Conservation (phyloP, 2,329 filamentous ascomycete species). For the Myriosclerotinia scirpicola region DNA sequence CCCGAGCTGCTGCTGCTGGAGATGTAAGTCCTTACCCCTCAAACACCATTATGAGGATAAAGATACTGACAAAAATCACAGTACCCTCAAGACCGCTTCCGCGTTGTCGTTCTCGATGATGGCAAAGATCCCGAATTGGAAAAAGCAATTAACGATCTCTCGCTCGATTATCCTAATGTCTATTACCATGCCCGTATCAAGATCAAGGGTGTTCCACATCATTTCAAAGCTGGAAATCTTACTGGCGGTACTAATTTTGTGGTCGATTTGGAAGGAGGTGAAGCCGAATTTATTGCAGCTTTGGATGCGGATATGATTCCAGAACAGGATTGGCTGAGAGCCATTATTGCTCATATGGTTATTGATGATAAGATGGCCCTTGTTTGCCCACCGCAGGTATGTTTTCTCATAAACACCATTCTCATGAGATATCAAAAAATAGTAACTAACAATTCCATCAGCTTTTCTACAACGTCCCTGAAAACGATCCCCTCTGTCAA, state of each 20-base stretch:
- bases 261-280: slow-evolving; percentile 49
- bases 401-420: background rate
- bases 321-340: slow-evolving; percentile 59
- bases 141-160: slow-evolving; percentile 43
- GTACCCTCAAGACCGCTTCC: slow-evolving; percentile 53
- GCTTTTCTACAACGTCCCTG: slow-evolving; percentile 63
- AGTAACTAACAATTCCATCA: slow-evolving; percentile 23
- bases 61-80: background rate
- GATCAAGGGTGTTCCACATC: slow-evolving; percentile 43
- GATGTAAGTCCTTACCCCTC: slow-evolving; percentile 41
- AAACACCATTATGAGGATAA: background rate
- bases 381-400: slow-evolving; percentile 56
- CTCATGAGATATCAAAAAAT: no score
- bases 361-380: slow-evolving; percentile 55
- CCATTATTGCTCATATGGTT: slow-evolving; percentile 59
- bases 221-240: slow-evolving; percentile 65
- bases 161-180: slow-evolving; percentile 45
- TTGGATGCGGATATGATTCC: slow-evolving; percentile 70
- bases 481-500: slow-evolving; percentile 55
- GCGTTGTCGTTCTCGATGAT: slow-evolving; percentile 58
- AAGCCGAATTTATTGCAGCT: slow-evolving; percentile 57
- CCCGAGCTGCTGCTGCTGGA: slow-evolving; percentile 53
- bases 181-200: slow-evolving; percentile 49
- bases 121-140: slow-evolving; percentile 48
- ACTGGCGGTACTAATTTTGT: slow-evolving; percentile 58